Percentiles rank a stretch among this genome's conserved stretches.
These are phyloP conservation scores for Malus hybrid DNA, from an alignment of 331 rosid genomes.

Conservation along the genomic window DNA sequence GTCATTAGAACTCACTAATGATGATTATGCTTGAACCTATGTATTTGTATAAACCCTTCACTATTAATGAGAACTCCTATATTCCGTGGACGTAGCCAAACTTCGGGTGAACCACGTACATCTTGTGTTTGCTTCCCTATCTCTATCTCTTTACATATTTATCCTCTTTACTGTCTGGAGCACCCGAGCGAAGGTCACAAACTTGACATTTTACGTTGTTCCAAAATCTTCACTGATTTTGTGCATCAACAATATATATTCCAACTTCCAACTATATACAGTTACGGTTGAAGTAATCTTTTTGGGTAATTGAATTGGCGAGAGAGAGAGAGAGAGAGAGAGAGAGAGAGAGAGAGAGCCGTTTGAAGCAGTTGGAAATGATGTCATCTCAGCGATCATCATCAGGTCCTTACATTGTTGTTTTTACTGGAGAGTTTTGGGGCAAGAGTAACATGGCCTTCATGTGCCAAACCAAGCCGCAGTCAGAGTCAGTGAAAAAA, in stretches of 20 bases:
- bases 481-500: constrained; percentile 42
- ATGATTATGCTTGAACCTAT: no score
- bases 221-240: no score
- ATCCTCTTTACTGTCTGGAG: no score
- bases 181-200: no score
- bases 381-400: constrained; percentile 6
- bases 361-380: constrained; percentile 30
- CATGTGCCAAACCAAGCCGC: constrained; percentile 51
- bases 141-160: no score
- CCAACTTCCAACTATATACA: not conserved
- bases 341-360: not conserved
- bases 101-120: no score
- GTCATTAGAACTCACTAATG: no score
- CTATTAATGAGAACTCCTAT: no score
- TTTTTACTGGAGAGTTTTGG: constrained; percentile 20
- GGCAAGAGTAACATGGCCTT: constrained; percentile 74
- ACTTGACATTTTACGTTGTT: no score
- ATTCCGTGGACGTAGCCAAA: no score
- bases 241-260: not conserved
- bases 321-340: not conserved
- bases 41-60: no score
- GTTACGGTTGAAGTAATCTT: constrained; percentile 2
- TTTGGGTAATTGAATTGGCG: not conserved
- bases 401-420: constrained; percentile 18
- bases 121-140: no score